These are phyloP conservation scores for Teratosphaeriaceae sp. DNA, from an alignment of 2,329 filamentous ascomycete genomes.

Conservation along the genomic window DNA sequence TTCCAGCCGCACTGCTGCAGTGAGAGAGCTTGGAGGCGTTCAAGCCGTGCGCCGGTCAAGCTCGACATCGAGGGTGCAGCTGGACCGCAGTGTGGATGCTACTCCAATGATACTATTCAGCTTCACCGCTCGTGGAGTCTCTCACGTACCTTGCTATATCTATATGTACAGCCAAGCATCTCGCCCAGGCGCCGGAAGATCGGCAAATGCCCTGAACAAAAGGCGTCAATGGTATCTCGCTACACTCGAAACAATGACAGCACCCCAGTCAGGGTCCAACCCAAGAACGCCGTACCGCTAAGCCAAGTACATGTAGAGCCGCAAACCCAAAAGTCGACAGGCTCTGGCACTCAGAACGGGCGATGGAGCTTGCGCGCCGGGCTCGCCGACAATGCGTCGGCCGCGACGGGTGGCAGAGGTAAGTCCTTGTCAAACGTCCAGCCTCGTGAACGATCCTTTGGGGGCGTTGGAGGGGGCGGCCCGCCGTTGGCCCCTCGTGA, in stretches of 20 bases:
- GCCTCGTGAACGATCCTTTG: slow-evolving; percentile 30
- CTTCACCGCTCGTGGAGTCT: too few relatives aligned
- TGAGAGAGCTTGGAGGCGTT: too few relatives aligned
- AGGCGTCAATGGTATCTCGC: slow-evolving; percentile 4
- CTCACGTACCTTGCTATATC: background rate
- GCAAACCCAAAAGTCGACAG: background rate
- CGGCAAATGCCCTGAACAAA: background rate
- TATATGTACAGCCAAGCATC: background rate
- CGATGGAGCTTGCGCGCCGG: too few relatives aligned
- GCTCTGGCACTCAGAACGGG: too few relatives aligned
- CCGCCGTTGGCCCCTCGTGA: slow-evolving; percentile 21
- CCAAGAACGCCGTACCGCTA: background rate
- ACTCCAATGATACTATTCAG: too few relatives aligned
- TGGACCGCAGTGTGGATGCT: too few relatives aligned
- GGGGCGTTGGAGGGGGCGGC: slow-evolving; percentile 39
- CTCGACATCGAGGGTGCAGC: too few relatives aligned
- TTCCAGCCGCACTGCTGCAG: too few relatives aligned
- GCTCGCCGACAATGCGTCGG: slow-evolving; percentile 15
- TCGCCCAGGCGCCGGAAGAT: background rate
- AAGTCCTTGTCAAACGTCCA: slow-evolving; percentile 21
- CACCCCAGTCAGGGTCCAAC: background rate
- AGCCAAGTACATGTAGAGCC: background rate
- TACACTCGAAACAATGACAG: background rate
- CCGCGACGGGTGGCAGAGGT: slow-evolving; percentile 19
- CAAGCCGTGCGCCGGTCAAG: too few relatives aligned